Evolutionary conservation across 345 rosid genomes (phyloP).

Genomic region (Melastoma malabathricum): DNA sequence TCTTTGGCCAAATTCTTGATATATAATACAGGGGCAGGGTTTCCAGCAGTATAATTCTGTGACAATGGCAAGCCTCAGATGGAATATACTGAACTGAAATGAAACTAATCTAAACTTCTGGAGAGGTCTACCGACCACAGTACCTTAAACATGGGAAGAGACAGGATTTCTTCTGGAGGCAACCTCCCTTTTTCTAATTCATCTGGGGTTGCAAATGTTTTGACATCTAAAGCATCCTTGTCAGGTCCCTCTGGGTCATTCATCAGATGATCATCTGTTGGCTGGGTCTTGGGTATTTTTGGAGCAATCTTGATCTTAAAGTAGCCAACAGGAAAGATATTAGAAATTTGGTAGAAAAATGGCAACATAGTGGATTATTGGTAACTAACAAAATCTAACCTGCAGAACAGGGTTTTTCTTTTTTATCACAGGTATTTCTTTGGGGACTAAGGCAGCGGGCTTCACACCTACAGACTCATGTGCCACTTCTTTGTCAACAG

Average conservation of each 20-base stretch:
- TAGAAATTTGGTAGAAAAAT: slow-evolving; percentile 3
- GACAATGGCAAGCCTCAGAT: not conserved
- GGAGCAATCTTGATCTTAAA: slow-evolving; percentile 64
- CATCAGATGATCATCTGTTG: slow-evolving; percentile 28
- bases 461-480: slow-evolving; percentile 85
- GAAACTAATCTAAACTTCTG: too few relatives aligned
- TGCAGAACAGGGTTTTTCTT: slow-evolving; percentile 74
- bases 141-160: slow-evolving; percentile 90
- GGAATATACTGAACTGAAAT: too few relatives aligned
- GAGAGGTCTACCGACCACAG: slow-evolving; percentile 1
- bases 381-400: slow-evolving; percentile 23
- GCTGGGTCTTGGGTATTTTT: slow-evolving; percentile 36
- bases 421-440: slow-evolving; percentile 72
- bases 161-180: slow-evolving; percentile 78
- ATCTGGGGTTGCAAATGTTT: slow-evolving; percentile 36
- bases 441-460: slow-evolving; percentile 63
- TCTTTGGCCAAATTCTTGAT: slow-evolving; percentile 88
- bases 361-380: slow-evolving; percentile 2
- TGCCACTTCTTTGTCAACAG: slow-evolving; percentile 49
- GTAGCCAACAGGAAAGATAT: slow-evolving; percentile 10
- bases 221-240: slow-evolving; percentile 22
- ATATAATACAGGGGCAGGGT: slow-evolving; percentile 70
- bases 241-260: slow-evolving; percentile 29
- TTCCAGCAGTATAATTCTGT: slow-evolving; percentile 87
- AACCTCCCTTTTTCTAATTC: slow-evolving; percentile 66